Base-by-base conservation (phyloP, 2,329 filamentous ascomycete species). In the Pestalotiopsis sp. region DNA sequence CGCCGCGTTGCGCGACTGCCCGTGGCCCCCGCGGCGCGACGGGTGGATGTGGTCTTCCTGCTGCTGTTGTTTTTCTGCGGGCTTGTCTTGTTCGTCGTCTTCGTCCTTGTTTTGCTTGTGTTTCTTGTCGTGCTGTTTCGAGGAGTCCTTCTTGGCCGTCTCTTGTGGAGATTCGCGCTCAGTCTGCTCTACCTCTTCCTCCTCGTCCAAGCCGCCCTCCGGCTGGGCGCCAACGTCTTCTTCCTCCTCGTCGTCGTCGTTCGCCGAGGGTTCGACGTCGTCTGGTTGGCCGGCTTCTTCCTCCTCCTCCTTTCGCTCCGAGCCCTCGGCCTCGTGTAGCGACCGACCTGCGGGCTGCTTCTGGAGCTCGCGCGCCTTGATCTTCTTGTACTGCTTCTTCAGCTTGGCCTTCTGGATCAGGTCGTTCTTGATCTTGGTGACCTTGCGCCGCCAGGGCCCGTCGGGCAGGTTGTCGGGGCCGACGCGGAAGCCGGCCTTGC, bases 381-480 rank as follows among this genome's bases (percentile, higher is more conserved):
- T 84, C 80, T 97, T 98, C 70, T 92, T 92, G 77, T 97, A 98
- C 56, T 92, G 88, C 80, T 97, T 97, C 81, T 95, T 96, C 70
- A 97, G 86, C 80, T 98, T 97, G 69, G 94, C 94, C 79, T 96
- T 97, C 79, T 94, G 89, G 74, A 98, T 98, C 67, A 97, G 83
- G 72, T 92, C 89, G 71, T 91, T 87, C 81, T 98, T 98, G 76
- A 97, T 96, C 80, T 95, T 95, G 79, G 93, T 89, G 68, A 92
- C 93, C 81, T 97, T 97, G 74, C 95, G 90, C 75, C 89, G 89
- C 86, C 96, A 93, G 24, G 91, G 91, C 66, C 95, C 94, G 78
- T 98, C 94, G 55, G 95, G 95, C 30, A 98, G 85, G 78, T 98
- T 97, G 48, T 92, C 92, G 38, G 95, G 94, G 0, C 94, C 95